Evolutionary conservation across 2,329 filamentous ascomycete genomes (phyloP), one percentile per base, ranked within the genome.

Genomic region (Ophiostoma himal-ulmi): DNA sequence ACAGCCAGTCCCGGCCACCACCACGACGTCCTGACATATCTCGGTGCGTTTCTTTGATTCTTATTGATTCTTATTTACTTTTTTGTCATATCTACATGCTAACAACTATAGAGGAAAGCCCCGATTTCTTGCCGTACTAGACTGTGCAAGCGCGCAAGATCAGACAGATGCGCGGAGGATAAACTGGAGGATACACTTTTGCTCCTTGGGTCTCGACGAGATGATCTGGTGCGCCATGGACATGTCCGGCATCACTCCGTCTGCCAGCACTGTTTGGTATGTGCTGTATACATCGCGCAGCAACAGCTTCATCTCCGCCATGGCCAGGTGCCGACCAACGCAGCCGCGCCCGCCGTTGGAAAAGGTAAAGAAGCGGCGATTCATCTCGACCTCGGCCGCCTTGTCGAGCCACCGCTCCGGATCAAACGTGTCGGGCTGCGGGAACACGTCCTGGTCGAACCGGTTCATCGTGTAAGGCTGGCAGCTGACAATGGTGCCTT

Each of bases 391-490:
- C 65, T 89, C 84, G 10, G 85, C 92, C 57, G 88, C 84, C 8
- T 85, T 83, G 17, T 85, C 87, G 74, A 97, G 86, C 94, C 94
- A 97, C 74, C 94, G 85, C 70, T 94, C 91, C 0, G 94, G 94
- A 65, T 89, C 83, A 76, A 93, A 97, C 7, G 78, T 80, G 72
- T 96, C 91, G 0, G 93, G 90, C 60, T 93, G 84, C 0, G 90
- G 88, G 77, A 95, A 98, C 0, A 92, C 89, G 69, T 88, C 84
- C 17, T 80, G 77, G 72, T 89, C 85, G 68, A 87, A 80, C 17
- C 84, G 83, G 73, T 89, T 85, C 57, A 88, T 80, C 8, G 86
- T 88, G 75, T 84, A 86, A 0, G 87, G 83, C 77, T 89, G 87
- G 72, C 83, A 85, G 75, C 86, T 88, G 67, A 88, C 86, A 60